phyloP scores from a whole-genome alignment of 2,329 filamentous ascomycete genomes.

The Nigrospora osmanthi region DNA sequence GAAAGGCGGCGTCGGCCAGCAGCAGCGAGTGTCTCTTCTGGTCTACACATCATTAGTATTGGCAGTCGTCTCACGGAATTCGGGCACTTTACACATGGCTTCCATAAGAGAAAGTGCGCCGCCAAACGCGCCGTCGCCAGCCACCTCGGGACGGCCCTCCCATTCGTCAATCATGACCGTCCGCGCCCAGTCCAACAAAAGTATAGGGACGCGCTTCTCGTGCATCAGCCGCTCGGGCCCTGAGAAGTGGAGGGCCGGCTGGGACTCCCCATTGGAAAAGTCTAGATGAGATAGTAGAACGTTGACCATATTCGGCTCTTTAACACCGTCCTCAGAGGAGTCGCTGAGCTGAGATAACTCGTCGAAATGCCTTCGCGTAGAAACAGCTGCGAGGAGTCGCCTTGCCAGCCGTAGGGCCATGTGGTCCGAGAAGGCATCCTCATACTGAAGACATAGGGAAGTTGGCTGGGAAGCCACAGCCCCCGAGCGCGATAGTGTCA shows the following conservation, averaged over 20 bases:
- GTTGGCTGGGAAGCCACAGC: constrained; percentile 36
- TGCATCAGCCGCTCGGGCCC: constrained; percentile 44
- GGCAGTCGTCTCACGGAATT: not conserved
- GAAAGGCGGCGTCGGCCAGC: constrained; percentile 62
- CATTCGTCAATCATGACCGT: constrained; percentile 72
- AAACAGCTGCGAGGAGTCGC: constrained; percentile 50
- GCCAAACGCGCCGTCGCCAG: constrained; percentile 63
- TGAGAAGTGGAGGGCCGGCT: constrained; percentile 39
- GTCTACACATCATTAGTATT: constrained; percentile 31
- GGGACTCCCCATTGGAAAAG: constrained; percentile 35
- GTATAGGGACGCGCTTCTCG: constrained; percentile 47
- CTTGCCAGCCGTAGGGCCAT: constrained; percentile 50
- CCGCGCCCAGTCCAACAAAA: constrained; percentile 64
- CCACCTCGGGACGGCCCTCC: constrained; percentile 66
- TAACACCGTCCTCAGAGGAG: constrained; percentile 19
- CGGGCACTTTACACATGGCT: constrained; percentile 55
- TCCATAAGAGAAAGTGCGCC: constrained; percentile 69
- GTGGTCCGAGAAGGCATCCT: constrained; percentile 56
- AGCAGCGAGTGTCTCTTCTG: constrained; percentile 55
- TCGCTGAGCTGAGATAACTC: constrained; percentile 30
- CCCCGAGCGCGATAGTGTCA: constrained; percentile 39
- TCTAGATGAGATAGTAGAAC: constrained; percentile 46
- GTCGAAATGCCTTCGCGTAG: constrained; percentile 41
- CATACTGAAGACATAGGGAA: constrained; percentile 49
- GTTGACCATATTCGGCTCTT: constrained; percentile 34